Base-by-base conservation (phyloP, 192 early-diverging fungal species). In the Jimgerdemannia lactiflua region DNA sequence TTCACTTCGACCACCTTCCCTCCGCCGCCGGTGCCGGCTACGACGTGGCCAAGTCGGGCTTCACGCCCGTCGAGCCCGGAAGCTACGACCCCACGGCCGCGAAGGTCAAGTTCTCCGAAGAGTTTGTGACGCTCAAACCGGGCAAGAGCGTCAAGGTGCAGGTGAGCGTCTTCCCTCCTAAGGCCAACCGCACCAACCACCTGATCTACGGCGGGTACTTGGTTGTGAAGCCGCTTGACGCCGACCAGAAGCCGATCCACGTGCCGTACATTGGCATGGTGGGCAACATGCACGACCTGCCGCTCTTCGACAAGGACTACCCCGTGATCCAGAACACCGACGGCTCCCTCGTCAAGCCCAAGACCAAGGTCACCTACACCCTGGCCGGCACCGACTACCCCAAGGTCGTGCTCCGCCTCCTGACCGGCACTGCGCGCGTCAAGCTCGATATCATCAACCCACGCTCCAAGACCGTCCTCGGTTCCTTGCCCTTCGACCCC, bases 151-250 rank as follows among this genome's bases (percentile, higher is more conserved):
- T 44, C 80, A 76, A 82, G 43, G 43, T 18, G 29, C 77, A 75
- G 0, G 64, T 67, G 9, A 54, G 49, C 3, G 29, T 83, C 9
- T 43, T 63, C 10, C 74, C 70, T 29, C 77, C 77, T 41, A 43
- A 73, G 65, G 70, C 42, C 3, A 80, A 78, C 7, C 14, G 71
- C 39, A 73, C 74, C 0, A 0, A 59, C 49, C 83, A 68, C 70
- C 77, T 76, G 14, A 67, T 85, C 4, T 88, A 85, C 73, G 83
- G 85, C 75, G 87, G 87, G 3, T 88, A 69, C 18, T 66, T 88
- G n/a, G 54, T 77, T 29, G 70, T 83, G 43, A 70, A 74, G 6
- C 76, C 87, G 43, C 63, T 69, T 1, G 68, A 76, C 44, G 40
- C 72, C 18, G 42, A 73, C 0, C 43, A 59, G 6, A 76, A 67